Evolutionary conservation across 179 eudicot species (phyloP).

Genomic region (Sideroxylon spinosum): DNA sequence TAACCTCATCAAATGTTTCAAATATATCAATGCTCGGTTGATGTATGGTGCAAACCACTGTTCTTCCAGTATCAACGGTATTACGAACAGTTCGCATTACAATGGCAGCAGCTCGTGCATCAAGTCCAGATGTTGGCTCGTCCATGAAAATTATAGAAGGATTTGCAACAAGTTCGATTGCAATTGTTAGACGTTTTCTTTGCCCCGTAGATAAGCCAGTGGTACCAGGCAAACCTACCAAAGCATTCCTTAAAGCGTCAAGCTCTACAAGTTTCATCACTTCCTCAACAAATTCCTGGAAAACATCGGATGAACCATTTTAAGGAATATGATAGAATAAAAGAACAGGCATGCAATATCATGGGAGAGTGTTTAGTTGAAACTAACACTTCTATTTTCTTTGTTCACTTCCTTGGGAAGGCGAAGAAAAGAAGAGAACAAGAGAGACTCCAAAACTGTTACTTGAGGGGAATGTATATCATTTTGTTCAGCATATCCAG

Average conservation of each 20-base stretch:
- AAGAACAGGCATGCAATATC: neutral
- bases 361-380: neutral
- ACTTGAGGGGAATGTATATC: conserved; percentile 98
- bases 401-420: conserved; percentile 60
- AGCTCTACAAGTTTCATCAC: conserved; percentile 88
- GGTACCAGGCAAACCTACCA: conserved; percentile 90
- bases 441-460: conserved; percentile 76
- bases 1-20: conserved; percentile 94
- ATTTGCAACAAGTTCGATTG: conserved; percentile 96
- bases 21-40: conserved; percentile 91
- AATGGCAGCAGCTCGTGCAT: conserved; percentile 98
- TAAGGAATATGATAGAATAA: neutral
- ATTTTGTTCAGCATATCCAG: conserved; percentile 89
- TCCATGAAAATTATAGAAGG: conserved; percentile 98
- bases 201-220: conserved; percentile 86
- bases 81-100: conserved; percentile 96
- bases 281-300: conserved; percentile 87
- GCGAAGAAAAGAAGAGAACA: conserved; percentile 81
- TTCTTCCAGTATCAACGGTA: conserved; percentile 95
- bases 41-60: conserved; percentile 93
- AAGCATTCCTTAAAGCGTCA: conserved; percentile 59
- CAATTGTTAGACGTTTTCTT: conserved; percentile 87
- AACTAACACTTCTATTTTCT: conserved; percentile 51
- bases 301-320: conserved; percentile 4
- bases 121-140: conserved; percentile 99